Conservation (phyloP, 1,284 basidiomycete species). For the Erythrobasidium hasegawianum region DNA sequence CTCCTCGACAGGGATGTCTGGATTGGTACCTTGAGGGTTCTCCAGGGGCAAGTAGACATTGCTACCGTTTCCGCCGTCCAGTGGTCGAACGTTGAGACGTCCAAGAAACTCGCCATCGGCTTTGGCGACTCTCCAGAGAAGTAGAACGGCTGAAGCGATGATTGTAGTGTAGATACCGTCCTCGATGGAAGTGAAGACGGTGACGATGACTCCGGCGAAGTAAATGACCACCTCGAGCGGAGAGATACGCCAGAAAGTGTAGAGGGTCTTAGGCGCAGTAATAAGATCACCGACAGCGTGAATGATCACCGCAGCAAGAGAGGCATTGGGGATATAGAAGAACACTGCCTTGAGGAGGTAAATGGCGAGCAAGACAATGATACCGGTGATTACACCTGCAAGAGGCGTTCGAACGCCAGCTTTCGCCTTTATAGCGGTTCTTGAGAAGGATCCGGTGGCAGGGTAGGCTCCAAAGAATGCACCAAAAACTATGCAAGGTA, state of each 20-base stretch:
- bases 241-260: constrained; percentile 87
- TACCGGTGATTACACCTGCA: constrained; percentile 78
- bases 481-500: constrained; percentile 20
- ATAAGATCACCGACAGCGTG: constrained; percentile 76
- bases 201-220: constrained; percentile 68
- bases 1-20: constrained; percentile 66
- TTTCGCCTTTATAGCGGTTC: constrained; percentile 91
- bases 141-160: constrained; percentile 70
- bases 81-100: constrained; percentile 57
- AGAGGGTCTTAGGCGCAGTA: constrained; percentile 79
- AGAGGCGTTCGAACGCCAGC: constrained; percentile 92
- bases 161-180: constrained; percentile 92
- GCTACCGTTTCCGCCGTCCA: constrained; percentile 52
- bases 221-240: constrained; percentile 93
- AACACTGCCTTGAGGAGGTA: constrained; percentile 73
- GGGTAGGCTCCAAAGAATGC: constrained; percentile 66
- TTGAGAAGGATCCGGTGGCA: constrained; percentile 96
- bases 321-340: constrained; percentile 72
- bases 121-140: constrained; percentile 84
- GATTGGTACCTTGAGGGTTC: constrained; percentile 60
- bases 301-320: constrained; percentile 78
- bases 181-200: constrained; percentile 79
- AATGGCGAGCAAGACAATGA: constrained; percentile 87
- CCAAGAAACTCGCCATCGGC: constrained; percentile 91
- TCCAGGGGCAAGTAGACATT: constrained; percentile 79